Evolutionary conservation across 306 rosid species (phyloP).

Genomic region (Lathyrus sativus): DNA sequence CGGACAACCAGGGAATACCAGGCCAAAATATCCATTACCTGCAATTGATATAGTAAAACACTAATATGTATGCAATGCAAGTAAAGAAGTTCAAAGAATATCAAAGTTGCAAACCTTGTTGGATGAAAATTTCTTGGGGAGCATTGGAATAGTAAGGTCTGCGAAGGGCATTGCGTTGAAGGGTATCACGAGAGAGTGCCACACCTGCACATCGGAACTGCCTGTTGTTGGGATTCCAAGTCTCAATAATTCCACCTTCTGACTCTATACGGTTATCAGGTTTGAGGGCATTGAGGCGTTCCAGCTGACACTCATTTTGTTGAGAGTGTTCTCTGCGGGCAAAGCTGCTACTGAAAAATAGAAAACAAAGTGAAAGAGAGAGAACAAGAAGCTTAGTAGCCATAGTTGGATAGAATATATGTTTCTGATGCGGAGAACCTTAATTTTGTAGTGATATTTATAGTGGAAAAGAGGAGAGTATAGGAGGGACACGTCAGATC

Average conservation of each 20-base stretch:
- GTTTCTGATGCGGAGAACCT: conserved; percentile 41
- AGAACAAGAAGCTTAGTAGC: conserved; percentile 44
- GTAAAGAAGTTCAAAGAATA: not conserved
- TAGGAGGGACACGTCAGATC: conserved; percentile 42
- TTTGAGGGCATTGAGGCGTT: conserved; percentile 18
- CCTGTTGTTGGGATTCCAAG: conserved; percentile 42
- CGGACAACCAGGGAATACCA: conserved; percentile 35
- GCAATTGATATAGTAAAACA: not conserved
- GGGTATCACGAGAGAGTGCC: conserved; percentile 39
- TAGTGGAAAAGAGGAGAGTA: not conserved
- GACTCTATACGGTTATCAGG: conserved; percentile 36
- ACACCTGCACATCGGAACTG: conserved; percentile 39
- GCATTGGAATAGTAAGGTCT: conserved; percentile 42
- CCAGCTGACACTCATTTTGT: conserved; percentile 38
- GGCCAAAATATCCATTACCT: conserved; percentile 37
- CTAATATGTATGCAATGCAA: too few species aligned
- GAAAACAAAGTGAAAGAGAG: conserved; percentile 46
- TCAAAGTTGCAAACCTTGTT: conserved; percentile 22
- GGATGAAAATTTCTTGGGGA: conserved; percentile 34
- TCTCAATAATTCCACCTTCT: conserved; percentile 38
- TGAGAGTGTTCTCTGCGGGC: not conserved
- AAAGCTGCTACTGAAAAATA: conserved; percentile 22
- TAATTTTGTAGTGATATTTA: conserved; percentile 14
- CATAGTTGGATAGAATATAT: conserved; percentile 36
- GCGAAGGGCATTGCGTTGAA: conserved; percentile 32